A percentile compares a stretch with the other conserved stretches of the same genome.
Evolutionary conservation across 176 grass and related monocot species (phyloP).

Genomic region (Oryza brachyantha): DNA sequence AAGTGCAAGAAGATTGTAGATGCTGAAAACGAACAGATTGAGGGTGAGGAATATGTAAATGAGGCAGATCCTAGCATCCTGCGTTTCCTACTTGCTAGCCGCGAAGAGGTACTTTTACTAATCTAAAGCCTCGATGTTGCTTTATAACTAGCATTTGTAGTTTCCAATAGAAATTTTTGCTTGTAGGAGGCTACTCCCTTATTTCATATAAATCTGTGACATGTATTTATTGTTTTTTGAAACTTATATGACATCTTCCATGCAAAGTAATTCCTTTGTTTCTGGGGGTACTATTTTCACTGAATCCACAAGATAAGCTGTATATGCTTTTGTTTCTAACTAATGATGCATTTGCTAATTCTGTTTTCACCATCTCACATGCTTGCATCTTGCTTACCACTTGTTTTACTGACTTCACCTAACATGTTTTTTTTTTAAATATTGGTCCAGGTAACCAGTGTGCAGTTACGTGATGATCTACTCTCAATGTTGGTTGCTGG

Average conservation of each 20-base stretch:
- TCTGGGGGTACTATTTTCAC: not conserved
- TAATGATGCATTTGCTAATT: not conserved
- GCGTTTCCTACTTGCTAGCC: constrained; percentile 87
- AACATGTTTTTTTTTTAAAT: constrained; percentile 1
- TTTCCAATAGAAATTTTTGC: not conserved
- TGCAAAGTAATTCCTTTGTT: not conserved
- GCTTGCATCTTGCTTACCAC: constrained; percentile 8
- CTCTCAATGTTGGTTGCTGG: constrained; percentile 98
- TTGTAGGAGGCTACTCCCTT: not conserved
- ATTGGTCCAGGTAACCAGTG: constrained; percentile 69
- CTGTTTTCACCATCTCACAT: constrained; percentile 1
- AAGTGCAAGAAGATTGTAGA: constrained; percentile 96
- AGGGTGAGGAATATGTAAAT: constrained; percentile 93
- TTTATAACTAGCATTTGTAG: not conserved
- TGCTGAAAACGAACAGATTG: constrained; percentile 91
- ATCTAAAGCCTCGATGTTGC: constrained; percentile 17
- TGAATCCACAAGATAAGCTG: not conserved
- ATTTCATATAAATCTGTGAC: constrained; percentile 17
- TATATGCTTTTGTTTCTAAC: constrained; percentile 8
- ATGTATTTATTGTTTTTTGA: constrained; percentile 2
- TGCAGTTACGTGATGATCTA: constrained; percentile 93
- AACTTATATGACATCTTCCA: not conserved
- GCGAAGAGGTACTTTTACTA: constrained; percentile 73
- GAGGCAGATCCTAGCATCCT: constrained; percentile 96
- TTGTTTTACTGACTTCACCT: constrained; percentile 11